Base-by-base conservation (phyloP, 805 yeast genomes). In the Kodamaea nitidulidarum region DNA sequence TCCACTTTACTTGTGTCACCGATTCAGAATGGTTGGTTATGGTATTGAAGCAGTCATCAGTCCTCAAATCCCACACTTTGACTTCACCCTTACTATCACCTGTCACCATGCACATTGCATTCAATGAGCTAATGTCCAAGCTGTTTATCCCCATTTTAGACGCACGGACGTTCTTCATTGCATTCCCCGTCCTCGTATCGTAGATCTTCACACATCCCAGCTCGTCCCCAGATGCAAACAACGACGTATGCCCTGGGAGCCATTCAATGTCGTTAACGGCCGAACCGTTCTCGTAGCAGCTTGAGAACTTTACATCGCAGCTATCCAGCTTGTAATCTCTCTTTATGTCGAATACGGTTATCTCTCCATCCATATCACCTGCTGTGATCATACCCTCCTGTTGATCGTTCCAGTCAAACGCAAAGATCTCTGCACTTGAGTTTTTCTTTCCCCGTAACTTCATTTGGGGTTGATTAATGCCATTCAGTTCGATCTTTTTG, bases 211-310 rank as follows among this genome's bases (percentile, higher is more conserved):
- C 56, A 3, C 46, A 43, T 6, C 76, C 74, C 35, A 73, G 75
- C 46, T 90, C 96, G 28, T 88, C 85, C 2, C 79, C 90, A 1
- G 76, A 57, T 1, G 76, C 79, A 41, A 88, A 71, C 2, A 86
- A 48, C 0, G 78, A 65, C 43, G 76, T 78, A 51, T 86, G 88
- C 25, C 61, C 59, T 2, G 76, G 75, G 39, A 75, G 63, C 88
- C 90, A 88, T 39, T 80, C 73, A 1, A 84, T 67, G 49, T 82
- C 90, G 55, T 88, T 90, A 11, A 81, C 71, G 0, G 88, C 87
- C 2, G 52, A 53, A 2, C 53, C 54, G 42, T 73, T 14, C 67
- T 35, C 21, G 40, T 30, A 11, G 30, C 37, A 39, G 10, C 30
- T 35, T 16, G 27, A 17, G 12, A 28, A 25, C 27, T 21, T 30